Base-by-base conservation (phyloP, 305 asterid genomes). In the Rubia tinctorum region DNA sequence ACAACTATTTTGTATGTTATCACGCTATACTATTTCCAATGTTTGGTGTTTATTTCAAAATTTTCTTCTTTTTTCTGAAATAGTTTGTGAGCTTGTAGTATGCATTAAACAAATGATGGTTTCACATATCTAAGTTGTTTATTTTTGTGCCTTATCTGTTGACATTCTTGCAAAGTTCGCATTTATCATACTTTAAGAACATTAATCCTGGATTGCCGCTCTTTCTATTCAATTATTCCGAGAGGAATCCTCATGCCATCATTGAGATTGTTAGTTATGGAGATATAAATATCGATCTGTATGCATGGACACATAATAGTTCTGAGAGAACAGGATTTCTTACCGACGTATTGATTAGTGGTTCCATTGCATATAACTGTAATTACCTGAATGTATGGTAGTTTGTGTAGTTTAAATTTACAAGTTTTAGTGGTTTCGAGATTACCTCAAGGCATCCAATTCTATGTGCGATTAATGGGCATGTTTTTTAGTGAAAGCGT, bases 211-310 rank as follows among this genome's bases (percentile, higher is more conserved):
- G 98, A 61, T 77, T 93, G 81, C 97, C 96, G 6, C 81, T 91
- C 69, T 91, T 93, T 84, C 77, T 93, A 82, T 89, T 93, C 84
- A 83, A 91, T 82, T 91, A 86, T 81, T 82, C 72, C 61, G 92
- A 85, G 12, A 80, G 87, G 79, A 87, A 77, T 76, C 90, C 91
- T 74, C 72, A 87, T 78, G 97, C 96, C 25, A 84, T 90, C 75
- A 91, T 78, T 75, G 96, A 91, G 88, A 96, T 97, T 73, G 96
- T 89, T 73, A 81, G 97, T 84, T 34, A 82, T 56, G 98, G 96
- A 27, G 83, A 81, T 78, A 79, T 88, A 89, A 80, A 85, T 75
- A 86, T 90, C 22, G 30, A 27, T 27, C 30, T 2, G 30, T 27
- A 27, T 27, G 30, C 30, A 27, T 27, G 30, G 30, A 27, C 30